A percentile compares a stretch with the other conserved stretches of the same genome.
Evolutionary conservation across 345 rosid genomes (phyloP).

Genomic region (Populus tremula): DNA sequence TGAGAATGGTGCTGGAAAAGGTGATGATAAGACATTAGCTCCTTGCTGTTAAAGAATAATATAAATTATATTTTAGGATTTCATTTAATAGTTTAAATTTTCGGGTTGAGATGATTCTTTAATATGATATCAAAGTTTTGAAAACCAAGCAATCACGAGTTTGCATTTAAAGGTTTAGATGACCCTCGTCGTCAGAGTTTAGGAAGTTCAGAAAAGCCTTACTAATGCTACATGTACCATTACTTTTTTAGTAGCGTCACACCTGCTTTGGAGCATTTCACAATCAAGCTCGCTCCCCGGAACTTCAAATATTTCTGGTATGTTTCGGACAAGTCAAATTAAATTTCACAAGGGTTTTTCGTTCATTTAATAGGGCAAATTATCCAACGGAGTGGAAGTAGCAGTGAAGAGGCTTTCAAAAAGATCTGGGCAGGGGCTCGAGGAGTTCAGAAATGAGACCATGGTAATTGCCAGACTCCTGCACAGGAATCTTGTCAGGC

Average conservation of each 20-base stretch:
- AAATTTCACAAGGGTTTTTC: too few relatives aligned
- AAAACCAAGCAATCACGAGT: too few relatives aligned
- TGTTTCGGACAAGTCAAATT: too few relatives aligned
- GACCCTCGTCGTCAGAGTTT: background rate
- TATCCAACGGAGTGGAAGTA: background rate
- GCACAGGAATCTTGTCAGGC: slow-evolving; percentile 1
- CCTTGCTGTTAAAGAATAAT: too few relatives aligned
- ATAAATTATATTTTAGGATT: too few relatives aligned
- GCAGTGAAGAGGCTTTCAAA: background rate
- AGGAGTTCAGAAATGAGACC: background rate
- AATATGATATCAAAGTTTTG: too few relatives aligned
- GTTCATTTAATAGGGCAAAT: background rate
- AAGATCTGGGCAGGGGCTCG: background rate
- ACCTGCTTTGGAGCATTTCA: too few relatives aligned
- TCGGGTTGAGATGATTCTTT: too few relatives aligned
- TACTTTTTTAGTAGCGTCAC: background rate
- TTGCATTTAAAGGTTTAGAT: background rate
- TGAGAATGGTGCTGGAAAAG: too few relatives aligned
- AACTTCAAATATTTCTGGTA: background rate
- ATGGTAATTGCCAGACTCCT: background rate
- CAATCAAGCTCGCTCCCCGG: background rate
- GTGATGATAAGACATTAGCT: too few relatives aligned
- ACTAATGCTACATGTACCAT: background rate
- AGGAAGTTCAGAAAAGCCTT: background rate
- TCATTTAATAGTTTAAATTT: too few relatives aligned